Conservation (phyloP, 2,329 filamentous ascomycete genomes). For the Cordyceps farinosa region DNA sequence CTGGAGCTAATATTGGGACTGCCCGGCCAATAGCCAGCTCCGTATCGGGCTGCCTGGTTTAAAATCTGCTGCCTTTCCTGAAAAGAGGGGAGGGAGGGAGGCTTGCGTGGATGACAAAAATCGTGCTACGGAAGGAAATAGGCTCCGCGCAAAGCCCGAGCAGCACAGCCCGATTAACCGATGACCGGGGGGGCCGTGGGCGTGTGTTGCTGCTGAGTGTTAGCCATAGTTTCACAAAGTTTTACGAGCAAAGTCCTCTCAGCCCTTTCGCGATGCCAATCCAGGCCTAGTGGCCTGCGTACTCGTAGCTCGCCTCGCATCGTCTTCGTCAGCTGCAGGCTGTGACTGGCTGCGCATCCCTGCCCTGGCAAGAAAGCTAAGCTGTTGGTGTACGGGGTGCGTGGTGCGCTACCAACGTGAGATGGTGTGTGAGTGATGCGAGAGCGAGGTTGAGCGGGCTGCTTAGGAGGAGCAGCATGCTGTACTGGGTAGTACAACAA, state of each 20-base stretch:
- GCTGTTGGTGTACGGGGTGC: not conserved
- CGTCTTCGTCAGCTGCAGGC: slow-evolving; percentile 1
- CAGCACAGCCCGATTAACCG: not conserved
- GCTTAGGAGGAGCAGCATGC: not conserved
- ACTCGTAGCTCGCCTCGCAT: not conserved
- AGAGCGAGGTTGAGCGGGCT: not conserved
- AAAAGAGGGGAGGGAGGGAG: not conserved
- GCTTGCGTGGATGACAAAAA: not conserved
- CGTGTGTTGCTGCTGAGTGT: not conserved
- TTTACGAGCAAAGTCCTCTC: not conserved
- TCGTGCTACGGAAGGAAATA: not conserved
- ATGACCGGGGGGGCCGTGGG: not conserved
- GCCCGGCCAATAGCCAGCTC: not conserved
- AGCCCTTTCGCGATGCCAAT: slow-evolving; percentile 3
- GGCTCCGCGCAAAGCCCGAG: not conserved
- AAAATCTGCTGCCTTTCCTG: not conserved
- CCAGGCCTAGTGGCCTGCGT: not conserved
- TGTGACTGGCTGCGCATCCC: slow-evolving; percentile 2
- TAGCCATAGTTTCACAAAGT: not conserved
- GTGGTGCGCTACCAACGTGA: not conserved
- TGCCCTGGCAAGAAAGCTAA: not conserved
- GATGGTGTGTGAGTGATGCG: not conserved
- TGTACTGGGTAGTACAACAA: not conserved
- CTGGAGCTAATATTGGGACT: not conserved
- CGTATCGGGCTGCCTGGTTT: not conserved